Conservation (phyloP, 164 flowering plant genomes). For the Protea cynaroides region DNA sequence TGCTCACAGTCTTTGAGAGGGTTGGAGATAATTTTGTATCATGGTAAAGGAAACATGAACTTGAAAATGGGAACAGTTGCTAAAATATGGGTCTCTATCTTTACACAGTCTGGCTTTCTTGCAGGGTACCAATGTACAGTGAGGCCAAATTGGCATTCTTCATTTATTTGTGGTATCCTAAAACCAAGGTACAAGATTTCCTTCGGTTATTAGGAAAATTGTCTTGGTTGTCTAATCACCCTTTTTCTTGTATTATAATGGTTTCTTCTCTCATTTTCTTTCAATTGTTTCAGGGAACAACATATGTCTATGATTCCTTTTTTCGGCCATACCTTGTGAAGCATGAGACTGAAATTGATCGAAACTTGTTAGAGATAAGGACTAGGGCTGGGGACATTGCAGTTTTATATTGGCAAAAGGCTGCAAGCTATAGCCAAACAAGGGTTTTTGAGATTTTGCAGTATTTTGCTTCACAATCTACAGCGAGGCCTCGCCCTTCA, state of each 20-base stretch:
- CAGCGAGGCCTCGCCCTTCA: slow-evolving; percentile 52
- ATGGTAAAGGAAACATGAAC: slow-evolving; percentile 44
- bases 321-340: slow-evolving; percentile 76
- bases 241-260: background rate
- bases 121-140: slow-evolving; percentile 96
- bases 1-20: slow-evolving; percentile 79
- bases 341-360: slow-evolving; percentile 94
- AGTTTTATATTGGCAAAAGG: slow-evolving; percentile 66
- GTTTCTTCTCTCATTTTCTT: background rate
- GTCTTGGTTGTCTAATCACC: background rate
- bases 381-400: slow-evolving; percentile 82
- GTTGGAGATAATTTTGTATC: slow-evolving; percentile 83
- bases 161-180: slow-evolving; percentile 89
- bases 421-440: slow-evolving; percentile 78
- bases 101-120: slow-evolving; percentile 11
- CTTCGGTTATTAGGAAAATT: background rate
- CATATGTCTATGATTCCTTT: slow-evolving; percentile 90
- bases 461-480: slow-evolving; percentile 78
- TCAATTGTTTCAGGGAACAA: slow-evolving; percentile 60
- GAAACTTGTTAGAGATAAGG: slow-evolving; percentile 71
- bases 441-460: slow-evolving; percentile 79
- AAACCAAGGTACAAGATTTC: slow-evolving; percentile 51
- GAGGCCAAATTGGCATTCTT: slow-evolving; percentile 93
- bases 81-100: background rate
- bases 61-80: background rate